Base-by-base conservation (phyloP, 768 basidiomycete species). In the Tylopilus subfusipes region DNA sequence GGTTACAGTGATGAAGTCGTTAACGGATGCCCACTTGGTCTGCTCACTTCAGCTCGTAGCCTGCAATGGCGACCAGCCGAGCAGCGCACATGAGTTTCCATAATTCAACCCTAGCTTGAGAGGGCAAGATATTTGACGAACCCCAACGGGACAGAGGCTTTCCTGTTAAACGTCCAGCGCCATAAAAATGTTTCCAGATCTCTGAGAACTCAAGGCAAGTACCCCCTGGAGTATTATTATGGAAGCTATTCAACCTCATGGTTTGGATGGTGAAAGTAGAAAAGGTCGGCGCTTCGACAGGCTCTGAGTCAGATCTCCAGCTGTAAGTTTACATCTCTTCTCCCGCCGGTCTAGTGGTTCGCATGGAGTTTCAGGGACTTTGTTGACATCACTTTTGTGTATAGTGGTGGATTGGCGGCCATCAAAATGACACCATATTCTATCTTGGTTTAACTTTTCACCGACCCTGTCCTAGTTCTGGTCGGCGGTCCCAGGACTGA, bases 1-100 rank as follows among this genome's bases (percentile, higher is more conserved):
- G 65, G 67, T 67, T 67, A 68, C 67, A 46, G 42, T 55, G 64
- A 62, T 53, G 57, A 47, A 16, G 42, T 50, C 24, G 39, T 55
- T 19, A 18, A 52, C 58, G 47, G 49, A 36, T 44, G 33, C 43
- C 21, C 27, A 38, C 53, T 53, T 43, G 43, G 21, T 45, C 25
- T 54, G 34, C 29, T 47, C 45, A 40, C 30, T 21, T 29, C 38
- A 62, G 25, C 27, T 8, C 49, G 30, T 19, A 27, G 30, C 33
- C 38, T 39, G 42, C 50, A 22, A 33, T 31, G 46, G 44, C 43
- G 42, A 48, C 30, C 40, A 36, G 21, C 44, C 49, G 49, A 36
- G 33, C 30, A 39, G 14, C 29, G 25, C 38, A 25, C 36, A 42
- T 24, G 38, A 38, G 33, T 49, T 43, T 27, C 31, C 31, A n/a